Evolutionary conservation across 2,329 filamentous ascomycete species (phyloP).

Genomic region (Periconia digitata): DNA sequence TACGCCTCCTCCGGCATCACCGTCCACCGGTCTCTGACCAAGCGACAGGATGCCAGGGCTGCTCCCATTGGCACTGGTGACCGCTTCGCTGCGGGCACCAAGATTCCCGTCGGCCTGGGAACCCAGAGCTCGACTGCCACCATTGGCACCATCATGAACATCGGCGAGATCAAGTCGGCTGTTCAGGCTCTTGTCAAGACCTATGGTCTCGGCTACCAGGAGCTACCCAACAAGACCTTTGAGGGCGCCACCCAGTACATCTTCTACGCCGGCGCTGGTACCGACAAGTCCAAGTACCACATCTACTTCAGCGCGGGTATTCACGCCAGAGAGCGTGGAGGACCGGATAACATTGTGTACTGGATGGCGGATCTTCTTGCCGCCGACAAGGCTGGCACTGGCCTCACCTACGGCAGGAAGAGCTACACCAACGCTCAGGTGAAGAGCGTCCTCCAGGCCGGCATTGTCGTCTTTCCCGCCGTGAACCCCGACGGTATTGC

Average conservation of each 20-base stretch:
- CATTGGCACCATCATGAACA: constrained; percentile 50
- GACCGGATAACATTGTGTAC: constrained; percentile 59
- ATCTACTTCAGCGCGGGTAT: constrained; percentile 58
- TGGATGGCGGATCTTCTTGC: constrained; percentile 60
- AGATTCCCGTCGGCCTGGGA: constrained; percentile 47
- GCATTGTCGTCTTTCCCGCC: constrained; percentile 55
- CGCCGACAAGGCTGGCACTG: constrained; percentile 53
- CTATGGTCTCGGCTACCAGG: constrained; percentile 44
- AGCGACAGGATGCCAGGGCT: constrained; percentile 29
- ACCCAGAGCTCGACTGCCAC: constrained; percentile 18
- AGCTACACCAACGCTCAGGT: constrained; percentile 57
- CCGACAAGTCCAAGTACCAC: constrained; percentile 47
- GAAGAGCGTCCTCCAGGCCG: constrained; percentile 52
- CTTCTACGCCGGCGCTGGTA: constrained; percentile 45
- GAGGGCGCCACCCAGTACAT: constrained; percentile 45
- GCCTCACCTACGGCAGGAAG: constrained; percentile 56
- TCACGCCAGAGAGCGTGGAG: constrained; percentile 61
- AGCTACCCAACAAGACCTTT: constrained; percentile 49
- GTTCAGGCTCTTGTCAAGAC: constrained; percentile 47
- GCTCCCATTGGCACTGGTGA: constrained; percentile 41
- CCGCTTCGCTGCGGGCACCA: constrained; percentile 45
- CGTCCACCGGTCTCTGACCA: constrained; percentile 25
- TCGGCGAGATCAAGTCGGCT: constrained; percentile 49
- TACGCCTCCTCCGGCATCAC: constrained; percentile 20
- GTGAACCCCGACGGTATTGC: constrained; percentile 40